Base-by-base conservation (phyloP, 805 yeast genomes). In the Schwanniomyces vanrijiae region DNA sequence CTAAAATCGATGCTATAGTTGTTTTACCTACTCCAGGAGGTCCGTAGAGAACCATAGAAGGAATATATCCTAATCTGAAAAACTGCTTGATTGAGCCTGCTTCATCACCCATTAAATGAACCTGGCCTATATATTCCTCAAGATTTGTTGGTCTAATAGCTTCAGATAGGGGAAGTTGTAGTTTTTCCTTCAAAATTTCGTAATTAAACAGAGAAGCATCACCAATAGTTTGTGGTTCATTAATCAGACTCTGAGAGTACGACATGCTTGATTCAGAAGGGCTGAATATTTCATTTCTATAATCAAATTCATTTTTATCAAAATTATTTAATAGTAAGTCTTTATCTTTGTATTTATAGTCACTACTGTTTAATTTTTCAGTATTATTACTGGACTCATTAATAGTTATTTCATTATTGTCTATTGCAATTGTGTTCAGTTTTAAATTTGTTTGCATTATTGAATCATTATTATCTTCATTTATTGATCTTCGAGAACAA, bases 11-110 rank as follows among this genome's bases (percentile, higher is more conserved):
- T 0, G 96, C 94, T 22, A 94, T 61, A 0, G 97, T 86, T 0
- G 99, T 94, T 61, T 94, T 94, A 75, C 94, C 92, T 2, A 90
- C 91, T 0, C 99, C 99, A 1, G 97, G 96, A 0, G 96, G 96
- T 0, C 99, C 99, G 88, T 94, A 87, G 4, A 94, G 68, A 1
- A 94, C 82, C 82, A 94, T 76, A 0, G 97, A 90, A 1, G 97
- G 97, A 6, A 88, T 71, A 40, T 75, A 71, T n/a, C 85, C 81
- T 65, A 77, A 67, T 31, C 77, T 74, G 1, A 91, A 73, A 50
- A 87, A 87, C 39, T 83, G 83, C 22, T 82, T 68, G 2, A 92
- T 67, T 2, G 84, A 71, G 0, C 97, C 96, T 6, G 74, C 71
- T 1, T 69, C 65, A 0, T 88, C 86, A 37, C 59, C 51, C 4